Evolutionary conservation across 1,139 yeast species (phyloP), one percentile per base, ranked within the genome.

Genomic region (Zygosaccharomyces sapae): DNA sequence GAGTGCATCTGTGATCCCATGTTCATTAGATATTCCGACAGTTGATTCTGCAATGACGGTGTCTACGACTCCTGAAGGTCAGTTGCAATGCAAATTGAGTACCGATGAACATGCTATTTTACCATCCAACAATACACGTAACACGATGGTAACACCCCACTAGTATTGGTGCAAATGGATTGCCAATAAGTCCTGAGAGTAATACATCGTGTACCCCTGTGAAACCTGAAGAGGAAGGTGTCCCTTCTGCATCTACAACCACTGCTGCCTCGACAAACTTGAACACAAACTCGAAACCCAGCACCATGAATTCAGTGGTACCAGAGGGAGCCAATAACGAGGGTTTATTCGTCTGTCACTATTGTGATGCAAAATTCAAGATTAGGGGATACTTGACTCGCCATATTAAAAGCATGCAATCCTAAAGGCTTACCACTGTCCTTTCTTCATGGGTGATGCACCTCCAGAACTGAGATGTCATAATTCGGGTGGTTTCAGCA

Each of bases 341-440:
- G 31, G 54, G 54, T 38, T 46, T 47, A n/a, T 70, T 62, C 44
- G 62, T 65, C 10, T 88, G 80, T 68, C 83, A 74, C 56, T 82
- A 71, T 66, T 90, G 98, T 70, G 80, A 81, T 48, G 86, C 96
- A 0, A 76, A 76, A 37, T 90, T 90, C 70, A 79, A 83, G 55
- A 84, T 90, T 48, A 80, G 92, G 67, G 96, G 97, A 5, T 90
- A 90, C 66, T 73, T 90, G 57, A 90, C 97, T 0, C 81, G 97
- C 56, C 98, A 90, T 67, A 73, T 87, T 65, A 88, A 89, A 90
- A 90, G 65, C 98, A 90, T 67, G 89, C 95, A 1, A 69, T 75
- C 30, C 78, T 77, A 48, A 90, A 89, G 70, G 97, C 97, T 2
- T 90, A 87, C 68, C 77, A 80, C 44, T 90, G 98, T 68, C 97